These are phyloP conservation scores for Hypholoma fasciculare DNA, from an alignment of 768 basidiomycete species.

Conservation along the genomic window DNA sequence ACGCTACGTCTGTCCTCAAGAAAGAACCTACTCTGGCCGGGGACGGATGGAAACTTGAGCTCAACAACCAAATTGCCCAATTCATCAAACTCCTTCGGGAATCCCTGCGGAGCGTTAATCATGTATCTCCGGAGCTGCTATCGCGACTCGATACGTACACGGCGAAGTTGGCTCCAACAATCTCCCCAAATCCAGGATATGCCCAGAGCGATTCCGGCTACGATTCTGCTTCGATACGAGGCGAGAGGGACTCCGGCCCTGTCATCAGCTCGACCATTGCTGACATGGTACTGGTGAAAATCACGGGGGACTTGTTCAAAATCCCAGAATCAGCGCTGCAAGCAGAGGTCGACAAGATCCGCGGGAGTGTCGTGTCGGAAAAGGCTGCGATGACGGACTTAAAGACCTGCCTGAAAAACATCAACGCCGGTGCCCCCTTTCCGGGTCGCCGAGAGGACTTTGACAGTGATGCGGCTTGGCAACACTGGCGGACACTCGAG, in stretches of 20 bases:
- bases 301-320: constrained; percentile 74
- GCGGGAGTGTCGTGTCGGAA: constrained; percentile 65
- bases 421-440: constrained; percentile 80
- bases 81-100: constrained; percentile 89
- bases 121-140: constrained; percentile 82
- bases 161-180: constrained; percentile 70
- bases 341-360: constrained; percentile 69
- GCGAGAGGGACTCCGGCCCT: constrained; percentile 49
- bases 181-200: constrained; percentile 25
- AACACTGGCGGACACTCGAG: constrained; percentile 81
- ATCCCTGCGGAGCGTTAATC: constrained; percentile 67
- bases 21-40: constrained; percentile 84
- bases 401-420: constrained; percentile 92
- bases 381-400: constrained; percentile 88
- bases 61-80: constrained; percentile 88
- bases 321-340: constrained; percentile 67
- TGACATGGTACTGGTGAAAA: constrained; percentile 78
- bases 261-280: constrained; percentile 46
- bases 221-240: constrained; percentile 59
- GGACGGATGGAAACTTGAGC: constrained; percentile 91
- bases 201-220: constrained; percentile 63
- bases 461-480: constrained; percentile 77
- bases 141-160: constrained; percentile 83
- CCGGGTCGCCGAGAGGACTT: constrained; percentile 90
- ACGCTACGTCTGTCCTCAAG: constrained; percentile 83